Percentiles rank a stretch among this genome's conserved stretches.
These are phyloP conservation scores for Akanthomyces uredinophilus DNA, from an alignment of 2,329 filamentous ascomycete genomes.

Conservation along the genomic window DNA sequence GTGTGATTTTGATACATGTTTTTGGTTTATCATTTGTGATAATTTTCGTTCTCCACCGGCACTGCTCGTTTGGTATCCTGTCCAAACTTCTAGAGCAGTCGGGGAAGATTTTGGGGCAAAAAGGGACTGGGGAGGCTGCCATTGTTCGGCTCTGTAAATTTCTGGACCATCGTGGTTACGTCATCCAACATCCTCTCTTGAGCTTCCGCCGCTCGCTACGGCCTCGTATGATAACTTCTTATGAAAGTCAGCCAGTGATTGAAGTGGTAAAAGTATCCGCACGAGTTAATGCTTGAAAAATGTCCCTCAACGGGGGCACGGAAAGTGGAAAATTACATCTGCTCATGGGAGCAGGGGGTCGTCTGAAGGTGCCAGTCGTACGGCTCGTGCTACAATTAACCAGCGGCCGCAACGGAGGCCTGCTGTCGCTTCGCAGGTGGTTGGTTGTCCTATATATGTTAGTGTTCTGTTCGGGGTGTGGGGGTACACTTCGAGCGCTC, in stretches of 20 bases:
- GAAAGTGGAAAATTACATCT: not conserved
- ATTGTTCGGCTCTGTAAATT: not conserved
- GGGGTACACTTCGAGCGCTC: constrained; percentile 1
- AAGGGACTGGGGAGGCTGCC: not conserved
- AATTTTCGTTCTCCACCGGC: not conserved
- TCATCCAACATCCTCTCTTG: not conserved
- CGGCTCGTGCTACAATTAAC: constrained; percentile 22
- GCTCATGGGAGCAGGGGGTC: not conserved
- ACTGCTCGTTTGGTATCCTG: constrained; percentile 5
- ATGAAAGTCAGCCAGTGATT: constrained; percentile 14
- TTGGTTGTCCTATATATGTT: constrained; percentile 29
- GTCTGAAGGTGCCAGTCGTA: not conserved
- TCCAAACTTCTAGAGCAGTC: constrained; percentile 1
- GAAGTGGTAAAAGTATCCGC: not conserved
- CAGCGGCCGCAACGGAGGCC: constrained; percentile 36
- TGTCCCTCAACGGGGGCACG: not conserved
- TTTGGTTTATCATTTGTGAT: constrained; percentile 7
- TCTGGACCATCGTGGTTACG: not conserved
- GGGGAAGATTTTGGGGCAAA: not conserved
- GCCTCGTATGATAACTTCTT: constrained; percentile 4
- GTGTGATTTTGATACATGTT: constrained; percentile 7
- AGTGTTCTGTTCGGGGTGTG: not conserved
- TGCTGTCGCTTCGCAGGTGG: constrained; percentile 39
- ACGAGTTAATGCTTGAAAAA: not conserved
- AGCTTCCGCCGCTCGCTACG: constrained; percentile 5